phyloP scores from a whole-genome alignment of 2,329 filamentous ascomycete species.

The Malbranchea zuffiana region DNA sequence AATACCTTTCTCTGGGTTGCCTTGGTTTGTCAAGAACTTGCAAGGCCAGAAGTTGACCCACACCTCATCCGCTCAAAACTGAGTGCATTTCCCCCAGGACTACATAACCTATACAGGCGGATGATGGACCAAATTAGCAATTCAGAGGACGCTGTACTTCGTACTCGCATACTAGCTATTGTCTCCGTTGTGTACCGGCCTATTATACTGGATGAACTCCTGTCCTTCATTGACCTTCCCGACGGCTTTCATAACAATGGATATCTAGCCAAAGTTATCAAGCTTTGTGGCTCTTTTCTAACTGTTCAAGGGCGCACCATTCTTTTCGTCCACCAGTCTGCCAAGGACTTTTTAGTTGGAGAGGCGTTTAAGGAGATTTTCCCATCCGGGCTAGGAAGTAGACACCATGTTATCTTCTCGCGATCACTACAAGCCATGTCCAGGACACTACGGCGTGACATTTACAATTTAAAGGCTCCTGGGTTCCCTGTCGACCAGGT shows the following conservation, averaged over 20 bases:
- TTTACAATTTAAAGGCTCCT: conserved; percentile 14
- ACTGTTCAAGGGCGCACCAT: conserved; percentile 14
- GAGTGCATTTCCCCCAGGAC: conserved; percentile 13
- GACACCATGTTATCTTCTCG: conserved; percentile 12
- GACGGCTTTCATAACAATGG: conserved; percentile 1
- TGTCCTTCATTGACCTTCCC: conserved; percentile 15
- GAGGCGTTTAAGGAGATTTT: conserved; percentile 1
- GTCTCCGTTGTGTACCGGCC: conserved; percentile 27
- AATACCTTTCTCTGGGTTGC: conserved; percentile 34
- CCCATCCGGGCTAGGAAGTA: conserved; percentile 14
- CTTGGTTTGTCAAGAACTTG: conserved; percentile 26
- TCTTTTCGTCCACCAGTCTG: conserved; percentile 23
- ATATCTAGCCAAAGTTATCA: conserved; percentile 13
- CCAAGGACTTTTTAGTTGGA: conserved; percentile 18
- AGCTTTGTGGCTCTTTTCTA: conserved; percentile 21
- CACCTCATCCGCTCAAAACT: conserved; percentile 14
- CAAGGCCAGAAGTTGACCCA: background rate
- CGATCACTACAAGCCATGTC: conserved; percentile 12
- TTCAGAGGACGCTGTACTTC: conserved; percentile 23
- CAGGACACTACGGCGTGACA: conserved; percentile 13
- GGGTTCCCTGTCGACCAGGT: conserved; percentile 6
- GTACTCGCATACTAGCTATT: conserved; percentile 26
- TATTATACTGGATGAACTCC: conserved; percentile 29
- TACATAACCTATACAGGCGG: conserved; percentile 17
- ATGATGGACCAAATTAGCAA: conserved; percentile 22